Percentiles rank a stretch among this genome's conserved stretches.
These are phyloP conservation scores for Dunaliella primolecta DNA, from an alignment of 139 green algal species.

Conservation along the genomic window DNA sequence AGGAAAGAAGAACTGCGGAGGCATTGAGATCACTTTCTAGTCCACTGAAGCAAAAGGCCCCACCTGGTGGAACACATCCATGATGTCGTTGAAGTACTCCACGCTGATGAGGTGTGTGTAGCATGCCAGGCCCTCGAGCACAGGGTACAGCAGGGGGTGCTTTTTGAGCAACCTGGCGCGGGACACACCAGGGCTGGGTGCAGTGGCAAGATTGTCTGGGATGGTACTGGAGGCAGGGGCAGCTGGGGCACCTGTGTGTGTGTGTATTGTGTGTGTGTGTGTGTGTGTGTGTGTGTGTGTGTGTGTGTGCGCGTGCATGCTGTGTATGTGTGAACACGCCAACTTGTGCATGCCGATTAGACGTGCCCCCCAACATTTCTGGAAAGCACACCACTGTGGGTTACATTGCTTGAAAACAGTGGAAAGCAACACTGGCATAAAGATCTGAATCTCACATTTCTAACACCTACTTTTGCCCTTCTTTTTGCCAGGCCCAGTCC, in stretches of 20 bases:
- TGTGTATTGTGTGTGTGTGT: neutral
- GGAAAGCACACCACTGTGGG: too few relatives aligned
- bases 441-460: too few relatives aligned
- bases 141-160: constrained; percentile 70
- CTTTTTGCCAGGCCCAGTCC: too few relatives aligned
- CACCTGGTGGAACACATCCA: constrained; percentile 45
- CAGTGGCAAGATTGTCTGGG: neutral
- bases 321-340: neutral
- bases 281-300: neutral
- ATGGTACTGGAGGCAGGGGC: neutral
- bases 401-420: too few relatives aligned
- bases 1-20: too few relatives aligned
- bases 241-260: neutral
- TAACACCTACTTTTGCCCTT: too few relatives aligned
- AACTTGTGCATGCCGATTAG: neutral
- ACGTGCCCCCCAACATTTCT: too few relatives aligned
- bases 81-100: constrained; percentile 77
- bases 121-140: constrained; percentile 49
- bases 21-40: too few relatives aligned
- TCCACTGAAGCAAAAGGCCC: too few relatives aligned
- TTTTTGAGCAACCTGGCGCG: constrained; percentile 21
- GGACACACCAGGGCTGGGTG: constrained; percentile 9
- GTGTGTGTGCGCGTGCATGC: neutral
- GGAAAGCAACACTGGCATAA: too few relatives aligned
- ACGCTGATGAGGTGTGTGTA: constrained; percentile 78